Evolutionary conservation across 306 rosid species (phyloP).

Genomic region (Cucurbita argyrosperma): DNA sequence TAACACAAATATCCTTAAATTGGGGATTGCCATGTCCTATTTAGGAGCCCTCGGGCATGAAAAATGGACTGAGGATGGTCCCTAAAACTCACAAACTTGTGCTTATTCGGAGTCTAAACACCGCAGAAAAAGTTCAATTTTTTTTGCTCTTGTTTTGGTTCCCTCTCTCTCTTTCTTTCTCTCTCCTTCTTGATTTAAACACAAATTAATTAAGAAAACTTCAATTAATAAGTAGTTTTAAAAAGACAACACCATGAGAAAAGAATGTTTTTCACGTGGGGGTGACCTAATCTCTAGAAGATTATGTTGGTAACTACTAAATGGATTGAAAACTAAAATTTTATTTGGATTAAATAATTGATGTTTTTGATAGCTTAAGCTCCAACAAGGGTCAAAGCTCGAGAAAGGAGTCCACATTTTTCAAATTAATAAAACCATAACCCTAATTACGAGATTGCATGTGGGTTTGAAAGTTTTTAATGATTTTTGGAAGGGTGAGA

Average conservation of each 20-base stretch:
- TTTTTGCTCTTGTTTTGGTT: too few relatives aligned
- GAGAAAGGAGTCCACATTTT: background rate
- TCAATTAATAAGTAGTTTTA: background rate
- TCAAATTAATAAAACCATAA: background rate
- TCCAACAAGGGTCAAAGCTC: conserved; percentile 4
- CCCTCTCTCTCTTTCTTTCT: too few relatives aligned
- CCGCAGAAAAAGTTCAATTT: too few relatives aligned
- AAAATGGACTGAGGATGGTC: too few relatives aligned
- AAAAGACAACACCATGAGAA: background rate
- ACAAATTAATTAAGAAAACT: background rate
- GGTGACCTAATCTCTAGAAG: background rate
- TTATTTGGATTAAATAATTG: background rate
- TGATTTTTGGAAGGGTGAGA: too few relatives aligned
- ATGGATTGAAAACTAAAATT: background rate
- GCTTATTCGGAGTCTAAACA: too few relatives aligned
- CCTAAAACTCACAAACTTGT: too few relatives aligned
- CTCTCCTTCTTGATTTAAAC: background rate
- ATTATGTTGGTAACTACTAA: background rate
- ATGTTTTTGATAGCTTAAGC: background rate
- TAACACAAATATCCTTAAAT: too few relatives aligned
- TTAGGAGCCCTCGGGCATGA: too few relatives aligned
- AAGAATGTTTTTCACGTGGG: conserved; percentile 9
- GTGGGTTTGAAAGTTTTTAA: too few relatives aligned
- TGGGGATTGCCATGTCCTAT: too few relatives aligned
- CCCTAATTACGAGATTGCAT: background rate